Evolutionary conservation across 306 rosid genomes (phyloP).

Genomic region (Dalbergia cultrata): DNA sequence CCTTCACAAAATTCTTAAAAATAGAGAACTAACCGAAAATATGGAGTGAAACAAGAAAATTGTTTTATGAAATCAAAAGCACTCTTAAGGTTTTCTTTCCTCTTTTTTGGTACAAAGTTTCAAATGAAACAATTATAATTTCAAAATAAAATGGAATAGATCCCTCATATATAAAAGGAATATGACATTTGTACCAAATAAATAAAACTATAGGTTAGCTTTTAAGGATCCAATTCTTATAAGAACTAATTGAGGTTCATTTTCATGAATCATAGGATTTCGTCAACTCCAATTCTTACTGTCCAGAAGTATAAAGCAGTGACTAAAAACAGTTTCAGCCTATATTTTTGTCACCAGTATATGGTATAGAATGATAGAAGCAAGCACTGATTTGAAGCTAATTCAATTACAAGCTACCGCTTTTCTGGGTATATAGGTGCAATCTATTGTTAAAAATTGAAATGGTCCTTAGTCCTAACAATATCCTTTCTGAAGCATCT

Average conservation of each 20-base stretch:
- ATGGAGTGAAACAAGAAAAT: no score
- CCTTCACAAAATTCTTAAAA: no score
- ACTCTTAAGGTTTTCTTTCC: no score
- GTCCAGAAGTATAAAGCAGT: background rate
- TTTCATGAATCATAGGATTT: background rate
- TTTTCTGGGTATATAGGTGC: background rate
- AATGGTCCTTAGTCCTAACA: background rate
- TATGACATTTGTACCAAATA: background rate
- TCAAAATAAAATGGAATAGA: background rate
- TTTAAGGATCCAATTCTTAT: background rate
- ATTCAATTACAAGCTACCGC: background rate
- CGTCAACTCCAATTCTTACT: background rate
- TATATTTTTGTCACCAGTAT: background rate
- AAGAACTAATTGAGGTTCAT: background rate
- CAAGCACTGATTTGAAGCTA: slow-evolving; percentile 7
- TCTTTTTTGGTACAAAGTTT: background rate
- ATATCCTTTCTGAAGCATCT: background rate
- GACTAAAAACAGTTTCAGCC: background rate
- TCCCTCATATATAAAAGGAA: slow-evolving; percentile 1
- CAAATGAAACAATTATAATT: background rate
- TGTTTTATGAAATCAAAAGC: no score
- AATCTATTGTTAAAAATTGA: background rate
- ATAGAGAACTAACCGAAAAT: no score
- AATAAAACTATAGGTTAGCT: background rate
- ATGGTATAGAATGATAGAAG: background rate